Evolutionary conservation across 768 basidiomycete species (phyloP), one percentile per base, ranked within the genome.

Genomic region (Lactarius sp.): DNA sequence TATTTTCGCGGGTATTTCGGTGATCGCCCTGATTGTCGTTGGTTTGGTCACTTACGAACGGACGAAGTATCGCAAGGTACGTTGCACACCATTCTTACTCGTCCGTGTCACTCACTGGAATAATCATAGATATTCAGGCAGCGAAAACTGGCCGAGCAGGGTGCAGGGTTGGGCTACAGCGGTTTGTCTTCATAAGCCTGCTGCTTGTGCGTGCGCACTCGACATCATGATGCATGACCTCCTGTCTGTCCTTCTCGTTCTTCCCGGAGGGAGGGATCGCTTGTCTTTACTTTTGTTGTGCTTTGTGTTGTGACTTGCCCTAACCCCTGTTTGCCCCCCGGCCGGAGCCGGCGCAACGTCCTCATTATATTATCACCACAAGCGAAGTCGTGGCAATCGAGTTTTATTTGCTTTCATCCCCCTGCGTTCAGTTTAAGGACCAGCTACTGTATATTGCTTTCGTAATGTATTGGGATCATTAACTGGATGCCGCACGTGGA

Each of bases 31-130:
- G 68, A 84, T 88, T 65, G 85, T 90, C 27, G 89, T 95, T 62
- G 87, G 83, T 56, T 77, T 92, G 73, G 92, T 94, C 67, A 92
- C 91, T 6, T 92, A 86, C 71, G 92, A 95, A 79, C 83, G 94
- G 52, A 85, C 90, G 31, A 89, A 87, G 75, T 92, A 92, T 72
- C 86, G 91, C 78, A 89, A 85, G 81, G 91, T 90, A 63, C 60
- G 82, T 76, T 56, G 31, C 57, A 39, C 36, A 20, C 52, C 8
- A 31, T 3, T 56, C 31, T 31, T 31, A 47, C 22, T 55, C 34
- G 20, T 65, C 51, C n/a, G 49, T 33, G 22, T 27, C 13, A 37
- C 49, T 61, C 46, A 64, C 34, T 18, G 14, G 37, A 34, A 34
- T 27, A 54, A 56, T 52, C 31, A n/a, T 41, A 61, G 64, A 80